Base-by-base conservation (phyloP, 2,329 filamentous ascomycete species). In the Fusarium transvaalense region DNA sequence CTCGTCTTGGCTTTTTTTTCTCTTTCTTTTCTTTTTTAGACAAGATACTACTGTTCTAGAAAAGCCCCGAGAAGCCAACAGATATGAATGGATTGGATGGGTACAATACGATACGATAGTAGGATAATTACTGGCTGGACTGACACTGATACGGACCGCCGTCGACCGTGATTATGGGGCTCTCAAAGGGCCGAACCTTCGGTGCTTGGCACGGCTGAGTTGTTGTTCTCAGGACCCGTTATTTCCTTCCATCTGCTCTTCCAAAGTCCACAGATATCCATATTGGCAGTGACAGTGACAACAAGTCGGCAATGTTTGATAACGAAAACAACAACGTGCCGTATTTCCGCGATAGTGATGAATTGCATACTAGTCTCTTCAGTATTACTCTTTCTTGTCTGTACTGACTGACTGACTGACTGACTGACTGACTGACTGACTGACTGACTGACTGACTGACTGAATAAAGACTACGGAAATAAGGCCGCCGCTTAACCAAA, bases 121-220 rank as follows among this genome's bases (percentile, higher is more conserved):
- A 29, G 25, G 41, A 29, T 25, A 27, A 14, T 13, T 14, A 43
- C 25, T 43, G 15, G 12, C 42, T 45, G 27, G 19, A 45, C 42
- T 45, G 42, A 31, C n/a, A 31, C 27, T 21, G 23, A 38, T 50
- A 19, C 47, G 17, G 17, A 48, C 29, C 29, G 17, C 31, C 23
- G 32, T 27, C n/a, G 21, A 43, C 42, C 27, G 32, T 39, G 34
- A 50, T 42, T 32, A 57, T 38, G 25, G 43, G 37, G 34, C 39
- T 58, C 34, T 51, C 51, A 65, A 69, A 62, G 70, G 67, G 45
- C 54, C 64, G 52, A 69, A 61, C 48, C 51, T 51, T 67, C 56
- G 64, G 66, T 48, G 41, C 69, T 73, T 73, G 69, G 71, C 69
- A 72, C 61, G 63, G 66, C 43, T 53, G 61, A 51, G 35, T 45